A percentile compares a stretch with the other conserved stretches of the same genome.
These are phyloP conservation scores for Dactylonectria macrodidyma DNA, from an alignment of 2,329 filamentous ascomycete species.

Conservation along the genomic window DNA sequence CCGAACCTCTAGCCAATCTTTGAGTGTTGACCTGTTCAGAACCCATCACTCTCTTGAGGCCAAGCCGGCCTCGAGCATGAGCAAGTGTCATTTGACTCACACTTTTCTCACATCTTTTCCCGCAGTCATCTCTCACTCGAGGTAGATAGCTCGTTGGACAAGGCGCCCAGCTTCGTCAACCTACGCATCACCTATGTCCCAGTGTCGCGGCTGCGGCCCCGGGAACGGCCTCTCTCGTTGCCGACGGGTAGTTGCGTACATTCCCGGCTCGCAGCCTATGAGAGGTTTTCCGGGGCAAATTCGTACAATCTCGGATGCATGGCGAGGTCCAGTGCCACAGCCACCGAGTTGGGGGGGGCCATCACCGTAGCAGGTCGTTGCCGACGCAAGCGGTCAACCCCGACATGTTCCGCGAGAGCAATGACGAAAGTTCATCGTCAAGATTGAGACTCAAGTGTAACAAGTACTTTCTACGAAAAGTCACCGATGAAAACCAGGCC, in stretches of 20 bases:
- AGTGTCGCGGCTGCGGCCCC: constrained; percentile 23
- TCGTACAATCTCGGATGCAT: constrained; percentile 22
- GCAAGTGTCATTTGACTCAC: constrained; percentile 14
- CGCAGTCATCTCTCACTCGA: constrained; percentile 7
- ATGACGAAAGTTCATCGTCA: background rate
- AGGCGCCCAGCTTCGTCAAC: constrained; percentile 20
- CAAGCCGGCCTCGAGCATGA: constrained; percentile 26
- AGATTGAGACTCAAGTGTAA: background rate
- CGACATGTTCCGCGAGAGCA: constrained; percentile 18
- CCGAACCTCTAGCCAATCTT: constrained; percentile 8
- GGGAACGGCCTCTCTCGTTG: background rate
- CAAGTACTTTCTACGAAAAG: background rate
- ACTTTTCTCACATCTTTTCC: background rate
- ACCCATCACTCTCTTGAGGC: constrained; percentile 1
- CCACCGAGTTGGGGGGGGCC: constrained; percentile 17
- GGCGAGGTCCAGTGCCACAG: constrained; percentile 20
- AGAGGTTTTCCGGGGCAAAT: constrained; percentile 4
- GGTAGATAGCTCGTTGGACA: constrained; percentile 2
- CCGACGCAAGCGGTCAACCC: constrained; percentile 5
- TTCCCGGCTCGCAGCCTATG: background rate
- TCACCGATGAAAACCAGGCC: background rate
- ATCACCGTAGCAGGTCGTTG: constrained; percentile 16
- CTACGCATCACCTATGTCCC: constrained; percentile 12
- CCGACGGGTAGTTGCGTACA: constrained; percentile 21
- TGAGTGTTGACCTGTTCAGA: background rate